Evolutionary conservation across 2,329 filamentous ascomycete genomes (phyloP), one percentile per base, ranked within the genome.

Genomic region (Penicillium occitanis): DNA sequence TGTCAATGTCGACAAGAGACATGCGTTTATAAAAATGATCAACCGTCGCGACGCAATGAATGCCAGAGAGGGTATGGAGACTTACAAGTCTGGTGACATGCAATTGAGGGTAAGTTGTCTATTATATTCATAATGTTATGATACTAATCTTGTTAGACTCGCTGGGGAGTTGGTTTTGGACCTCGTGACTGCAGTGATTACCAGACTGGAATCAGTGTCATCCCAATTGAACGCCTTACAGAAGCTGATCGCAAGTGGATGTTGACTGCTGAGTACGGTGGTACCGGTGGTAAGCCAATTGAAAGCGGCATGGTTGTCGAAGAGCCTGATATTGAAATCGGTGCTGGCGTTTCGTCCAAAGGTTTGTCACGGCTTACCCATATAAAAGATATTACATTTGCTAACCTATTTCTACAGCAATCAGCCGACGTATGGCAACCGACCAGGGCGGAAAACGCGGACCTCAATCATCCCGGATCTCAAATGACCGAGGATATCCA

Each of bases 11-110:
- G 95, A 99, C 75, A 99, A 98, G 81, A 91, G 95, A 19, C 95
- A 99, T 78, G 95, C 95, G 5, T 99, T 99, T 77, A 94, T 99
- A 74, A 99, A 99, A 81, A 99, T 99, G 95, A 87, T 95, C 71
- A 95, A 88, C 69, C 92, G 96, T 44, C 85, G 88, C 68, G 92
- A 97, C 78, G 94, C 95, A 14, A 86, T 96, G 67, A 83, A 78
- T 68, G 95, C 95, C 61, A 96, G 96, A 76, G 87, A 90, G 44
- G 91, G 89, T 61, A 97, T 98, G 88, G 93, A 97, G 77, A 88
- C 88, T 62, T 87, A 88, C 68, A 88, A 90, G 69, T 86, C 88
- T 67, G 85, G 89, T 5, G 90, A 92, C 61, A 86, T 91, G 72
- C 87, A 92, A 70, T 87, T 92, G 63, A 86, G 90, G 72, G 88